These are phyloP conservation scores for Aspergillus eucalypticola DNA, from an alignment of 2,329 filamentous ascomycete genomes.

Conservation along the genomic window DNA sequence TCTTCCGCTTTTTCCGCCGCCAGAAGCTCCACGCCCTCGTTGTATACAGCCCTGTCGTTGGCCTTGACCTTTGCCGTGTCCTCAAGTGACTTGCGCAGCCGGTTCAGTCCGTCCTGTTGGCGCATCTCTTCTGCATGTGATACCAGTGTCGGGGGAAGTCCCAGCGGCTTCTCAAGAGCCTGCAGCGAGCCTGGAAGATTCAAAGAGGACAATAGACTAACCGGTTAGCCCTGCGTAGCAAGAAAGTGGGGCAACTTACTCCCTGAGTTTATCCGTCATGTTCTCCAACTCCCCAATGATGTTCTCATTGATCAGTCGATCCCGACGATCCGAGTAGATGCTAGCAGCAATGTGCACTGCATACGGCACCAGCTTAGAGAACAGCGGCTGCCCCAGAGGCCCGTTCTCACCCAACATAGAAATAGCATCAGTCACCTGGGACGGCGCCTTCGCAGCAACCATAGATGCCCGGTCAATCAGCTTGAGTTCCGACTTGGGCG, in stretches of 20 bases:
- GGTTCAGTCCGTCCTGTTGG: slow-evolving; percentile 80
- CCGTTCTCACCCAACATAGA: slow-evolving; percentile 76
- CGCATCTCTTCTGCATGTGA: slow-evolving; percentile 93
- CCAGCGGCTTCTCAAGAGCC: slow-evolving; percentile 90
- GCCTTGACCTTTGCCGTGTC: slow-evolving; percentile 89
- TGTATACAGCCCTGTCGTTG: slow-evolving; percentile 74
- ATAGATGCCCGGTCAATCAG: slow-evolving; percentile 84
- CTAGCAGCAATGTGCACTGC: slow-evolving; percentile 92
- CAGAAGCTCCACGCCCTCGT: slow-evolving; percentile 78
- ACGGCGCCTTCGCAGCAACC: slow-evolving; percentile 76
- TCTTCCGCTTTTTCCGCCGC: slow-evolving; percentile 83
- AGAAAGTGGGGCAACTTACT: slow-evolving; percentile 53
- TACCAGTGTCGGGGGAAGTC: slow-evolving; percentile 78
- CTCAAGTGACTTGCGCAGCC: slow-evolving; percentile 75
- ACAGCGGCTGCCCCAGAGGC: slow-evolving; percentile 80
- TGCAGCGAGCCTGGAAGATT: slow-evolving; percentile 91
- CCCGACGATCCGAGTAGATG: slow-evolving; percentile 88
- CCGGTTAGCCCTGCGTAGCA: slow-evolving; percentile 13
- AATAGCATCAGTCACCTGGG: slow-evolving; percentile 77
- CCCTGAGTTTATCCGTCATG: slow-evolving; percentile 77
- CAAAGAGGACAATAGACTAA: slow-evolving; percentile 68
- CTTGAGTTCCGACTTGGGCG: slow-evolving; percentile 83
- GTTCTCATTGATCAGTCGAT: slow-evolving; percentile 84
- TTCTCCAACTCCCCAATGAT: slow-evolving; percentile 82
- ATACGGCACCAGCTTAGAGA: slow-evolving; percentile 90